Evolutionary conservation across 2,329 filamentous ascomycete genomes (phyloP).

Genomic region (Calonectria crousiana): DNA sequence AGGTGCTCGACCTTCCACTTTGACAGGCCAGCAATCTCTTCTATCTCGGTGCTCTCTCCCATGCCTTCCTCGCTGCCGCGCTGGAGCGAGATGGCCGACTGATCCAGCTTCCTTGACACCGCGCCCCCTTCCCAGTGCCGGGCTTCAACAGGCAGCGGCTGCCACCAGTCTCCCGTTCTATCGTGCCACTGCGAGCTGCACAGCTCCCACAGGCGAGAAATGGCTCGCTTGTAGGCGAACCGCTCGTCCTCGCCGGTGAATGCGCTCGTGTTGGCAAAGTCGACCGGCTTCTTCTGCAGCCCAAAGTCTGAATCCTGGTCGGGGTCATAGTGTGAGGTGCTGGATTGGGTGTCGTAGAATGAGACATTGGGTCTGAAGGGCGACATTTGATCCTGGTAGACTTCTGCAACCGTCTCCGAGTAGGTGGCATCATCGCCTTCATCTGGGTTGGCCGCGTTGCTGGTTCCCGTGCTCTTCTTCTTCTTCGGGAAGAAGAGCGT

Average conservation of each 20-base stretch:
- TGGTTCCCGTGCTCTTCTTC: slow-evolving; percentile 35
- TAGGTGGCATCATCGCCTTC: slow-evolving; percentile 54
- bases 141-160: slow-evolving; percentile 72
- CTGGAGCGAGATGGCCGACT: slow-evolving; percentile 9
- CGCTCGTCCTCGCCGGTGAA: slow-evolving; percentile 86
- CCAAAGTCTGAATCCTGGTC: slow-evolving; percentile 71
- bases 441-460: slow-evolving; percentile 21
- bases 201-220: slow-evolving; percentile 85
- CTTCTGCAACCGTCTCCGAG: slow-evolving; percentile 67
- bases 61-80: slow-evolving; percentile 44
- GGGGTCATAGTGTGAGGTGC: slow-evolving; percentile 63
- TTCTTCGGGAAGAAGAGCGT: slow-evolving; percentile 81
- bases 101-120: slow-evolving; percentile 39
- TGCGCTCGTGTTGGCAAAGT: slow-evolving; percentile 76
- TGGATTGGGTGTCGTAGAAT: slow-evolving; percentile 65
- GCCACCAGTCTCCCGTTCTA: slow-evolving; percentile 76
- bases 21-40: slow-evolving; percentile 55
- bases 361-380: slow-evolving; percentile 86
- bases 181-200: slow-evolving; percentile 80
- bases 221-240: slow-evolving; percentile 84
- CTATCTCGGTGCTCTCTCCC: slow-evolving; percentile 50
- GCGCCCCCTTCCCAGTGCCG: slow-evolving; percentile 73
- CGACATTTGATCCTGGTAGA: slow-evolving; percentile 81
- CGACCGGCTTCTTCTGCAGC: slow-evolving; percentile 54
- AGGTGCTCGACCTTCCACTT: slow-evolving; percentile 53